Evolutionary conservation across 2,329 filamentous ascomycete species (phyloP), one percentile per base, ranked within the genome.

Genomic region (Xylaria hypoxylon): DNA sequence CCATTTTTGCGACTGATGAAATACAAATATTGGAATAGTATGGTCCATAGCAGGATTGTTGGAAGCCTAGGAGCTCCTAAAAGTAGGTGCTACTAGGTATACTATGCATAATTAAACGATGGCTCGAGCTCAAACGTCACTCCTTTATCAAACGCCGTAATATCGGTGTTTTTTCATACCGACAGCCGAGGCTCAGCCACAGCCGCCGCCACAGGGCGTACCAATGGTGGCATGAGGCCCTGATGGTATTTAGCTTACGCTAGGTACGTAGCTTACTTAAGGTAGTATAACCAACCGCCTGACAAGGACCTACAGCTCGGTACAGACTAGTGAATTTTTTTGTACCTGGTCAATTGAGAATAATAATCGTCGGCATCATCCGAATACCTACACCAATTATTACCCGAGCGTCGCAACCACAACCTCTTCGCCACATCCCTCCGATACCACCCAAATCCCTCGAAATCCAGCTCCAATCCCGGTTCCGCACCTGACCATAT

Each of bases 1-100:
- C 91, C 92, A 95, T 95, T 17, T 61, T 69, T 63, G 53, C 47
- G 58, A 40, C 64, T 24, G 64, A 45, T 65, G 42, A 50, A 48
- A 31, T 67, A 42, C 53, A 62, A 58, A 40, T 51, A 45, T 59
- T 63, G 5, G 47, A 24, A 24, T 65, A 22, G 2, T 51, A 38
- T 51, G 45, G 8, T 44, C 44, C 57, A 59, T 59, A 17, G 55
- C 28, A 59, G n/a, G 24, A 47, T 40, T 17, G 38, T 44, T 31
- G 51, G 33, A 40, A 53, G 45, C 47, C 47, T n/a, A 44, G 7
- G 50, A 22, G 40, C 50, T 52, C 60, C 45, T 22, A 26, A 3
- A n/a, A 58, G 22, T 26, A 10, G 31, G 8, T 48, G 26, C 17
- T 42, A 10, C 17, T 38, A 8, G 17, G 33, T 44, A 42, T 19